A percentile compares a stretch with the other conserved stretches of the same genome.
These are phyloP conservation scores for Suhomyces panamericanus DNA, from an alignment of 1,139 yeast genomes.

Conservation along the genomic window DNA sequence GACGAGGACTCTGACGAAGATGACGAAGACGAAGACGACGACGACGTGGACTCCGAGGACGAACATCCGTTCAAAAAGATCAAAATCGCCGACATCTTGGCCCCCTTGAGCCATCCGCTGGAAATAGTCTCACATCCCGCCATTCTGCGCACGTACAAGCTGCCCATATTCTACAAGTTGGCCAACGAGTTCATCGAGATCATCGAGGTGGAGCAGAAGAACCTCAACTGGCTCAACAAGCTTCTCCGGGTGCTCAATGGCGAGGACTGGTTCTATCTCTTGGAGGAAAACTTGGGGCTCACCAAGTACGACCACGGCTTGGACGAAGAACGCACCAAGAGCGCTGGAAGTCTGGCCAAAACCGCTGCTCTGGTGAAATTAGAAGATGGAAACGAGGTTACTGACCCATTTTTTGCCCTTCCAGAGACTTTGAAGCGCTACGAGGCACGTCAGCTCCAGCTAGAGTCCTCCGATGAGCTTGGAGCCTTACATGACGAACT, in stretches of 20 bases:
- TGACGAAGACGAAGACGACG: constrained; percentile 26
- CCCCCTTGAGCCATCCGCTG: constrained; percentile 78
- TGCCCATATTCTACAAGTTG: constrained; percentile 50
- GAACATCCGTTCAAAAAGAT: constrained; percentile 39
- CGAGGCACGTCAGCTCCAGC: constrained; percentile 37
- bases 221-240: constrained; percentile 66
- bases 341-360: neutral
- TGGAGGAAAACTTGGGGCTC: constrained; percentile 64
- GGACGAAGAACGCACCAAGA: constrained; percentile 27
- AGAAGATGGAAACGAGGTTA: constrained; percentile 23
- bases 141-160: constrained; percentile 62
- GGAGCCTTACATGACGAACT: constrained; percentile 40
- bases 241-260: constrained; percentile 80
- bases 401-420: constrained; percentile 42
- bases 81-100: constrained; percentile 55
- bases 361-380: constrained; percentile 10
- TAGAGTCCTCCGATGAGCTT: constrained; percentile 29
- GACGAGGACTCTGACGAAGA: constrained; percentile 10
- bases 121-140: constrained; percentile 76
- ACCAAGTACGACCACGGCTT: constrained; percentile 70
- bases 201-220: constrained; percentile 77
- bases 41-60: constrained; percentile 29
- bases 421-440: constrained; percentile 38
- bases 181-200: constrained; percentile 73
- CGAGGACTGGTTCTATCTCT: constrained; percentile 72